A percentile compares a stretch with the other conserved stretches of the same genome.
Conservation (phyloP, 768 basidiomycete genomes). For the Lactifluus volemus region DNA sequence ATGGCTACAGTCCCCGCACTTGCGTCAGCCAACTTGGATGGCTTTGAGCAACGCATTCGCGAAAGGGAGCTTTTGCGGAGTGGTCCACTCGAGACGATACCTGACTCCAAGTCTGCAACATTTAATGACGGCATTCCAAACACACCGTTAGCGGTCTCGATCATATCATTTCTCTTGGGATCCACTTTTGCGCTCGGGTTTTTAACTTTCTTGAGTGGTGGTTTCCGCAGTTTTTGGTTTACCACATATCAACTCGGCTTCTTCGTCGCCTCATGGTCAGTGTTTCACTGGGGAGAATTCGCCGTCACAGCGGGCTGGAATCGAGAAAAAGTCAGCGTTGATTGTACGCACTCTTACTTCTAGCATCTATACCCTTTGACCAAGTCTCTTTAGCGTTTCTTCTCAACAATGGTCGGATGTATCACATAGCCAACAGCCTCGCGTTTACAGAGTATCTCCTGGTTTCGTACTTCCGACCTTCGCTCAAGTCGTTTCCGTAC, state of each 20-base stretch:
- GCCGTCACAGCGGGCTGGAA: slow-evolving; percentile 96
- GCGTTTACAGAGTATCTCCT: slow-evolving; percentile 78
- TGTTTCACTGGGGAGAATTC: slow-evolving; percentile 93
- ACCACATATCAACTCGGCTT: slow-evolving; percentile 70
- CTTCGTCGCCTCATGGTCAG: slow-evolving; percentile 74
- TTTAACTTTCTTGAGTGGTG: slow-evolving; percentile 40
- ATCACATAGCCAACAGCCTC: slow-evolving; percentile 73
- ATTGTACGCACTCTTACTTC: slow-evolving; percentile 53
- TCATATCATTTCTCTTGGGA: slow-evolving; percentile 85
- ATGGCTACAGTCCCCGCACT: background rate
- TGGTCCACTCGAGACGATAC: slow-evolving; percentile 46
- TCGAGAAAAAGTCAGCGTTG: slow-evolving; percentile 80
- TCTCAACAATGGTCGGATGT: slow-evolving; percentile 79
- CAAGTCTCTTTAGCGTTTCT: slow-evolving; percentile 64
- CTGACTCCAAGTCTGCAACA: slow-evolving; percentile 27
- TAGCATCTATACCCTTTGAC: background rate
- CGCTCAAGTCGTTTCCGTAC: slow-evolving; percentile 49
- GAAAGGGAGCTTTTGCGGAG: slow-evolving; percentile 30
- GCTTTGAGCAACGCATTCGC: slow-evolving; percentile 37
- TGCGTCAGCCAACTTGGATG: slow-evolving; percentile 19
- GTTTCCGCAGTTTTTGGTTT: slow-evolving; percentile 45
- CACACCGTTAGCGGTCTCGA: slow-evolving; percentile 70
- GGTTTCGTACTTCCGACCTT: slow-evolving; percentile 57
- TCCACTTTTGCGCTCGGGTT: slow-evolving; percentile 51
- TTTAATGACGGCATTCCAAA: slow-evolving; percentile 70